Base-by-base conservation (phyloP, 2,329 filamentous ascomycete species). In the Pseudocercospora fijiensis region DNA sequence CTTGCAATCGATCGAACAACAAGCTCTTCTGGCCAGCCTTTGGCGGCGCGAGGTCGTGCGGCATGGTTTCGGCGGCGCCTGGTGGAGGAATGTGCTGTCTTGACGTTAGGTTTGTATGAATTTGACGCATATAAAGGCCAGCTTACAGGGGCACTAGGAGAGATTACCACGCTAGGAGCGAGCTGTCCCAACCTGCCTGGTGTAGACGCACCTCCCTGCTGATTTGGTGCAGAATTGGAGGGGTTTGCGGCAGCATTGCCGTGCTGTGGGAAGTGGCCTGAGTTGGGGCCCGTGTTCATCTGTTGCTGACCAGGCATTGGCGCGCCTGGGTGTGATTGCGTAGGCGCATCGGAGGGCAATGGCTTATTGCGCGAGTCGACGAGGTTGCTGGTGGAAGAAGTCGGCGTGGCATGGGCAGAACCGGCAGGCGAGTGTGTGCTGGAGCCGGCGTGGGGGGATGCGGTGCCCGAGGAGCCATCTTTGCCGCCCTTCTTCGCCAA, bases 51-150 rank as follows among this genome's bases (percentile, higher is more conserved):
- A 99, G 88, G 76, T 99, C 95, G 74, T 96, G 92, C 58, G 95
- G 95, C 94, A 99, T 98, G 5, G 94, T 97, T 81, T 99, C 95
- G 68, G 93, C 90, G 63, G 93, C 90, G 70, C 95, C 95, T 55
- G 95, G 95, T 66, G 92, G 92, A 57, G 95, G 93, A 51, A 95
- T 83, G 80, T 99, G 95, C 92, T 95, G 73, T 61, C 61, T 65
- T 65, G 73, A 37, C 47, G 41, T 66, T 60, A 61, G 61, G 60
- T 65, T 67, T 26, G 20, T 20, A 43, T 27, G 26, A 45, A 22
- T 11, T 27, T 51, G n/a, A 43, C 24, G 47, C 57, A 52, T 43
- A 58, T 43, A 58, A 51, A 64, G 60, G 61, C 69, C 41, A 22
- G 81, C 90, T 83, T 85, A 95, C 91, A 71, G 93, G 92, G 77